Conservation (phyloP, 495 filamentous ascomycete genomes). For the Trypethelium eluteriae region DNA sequence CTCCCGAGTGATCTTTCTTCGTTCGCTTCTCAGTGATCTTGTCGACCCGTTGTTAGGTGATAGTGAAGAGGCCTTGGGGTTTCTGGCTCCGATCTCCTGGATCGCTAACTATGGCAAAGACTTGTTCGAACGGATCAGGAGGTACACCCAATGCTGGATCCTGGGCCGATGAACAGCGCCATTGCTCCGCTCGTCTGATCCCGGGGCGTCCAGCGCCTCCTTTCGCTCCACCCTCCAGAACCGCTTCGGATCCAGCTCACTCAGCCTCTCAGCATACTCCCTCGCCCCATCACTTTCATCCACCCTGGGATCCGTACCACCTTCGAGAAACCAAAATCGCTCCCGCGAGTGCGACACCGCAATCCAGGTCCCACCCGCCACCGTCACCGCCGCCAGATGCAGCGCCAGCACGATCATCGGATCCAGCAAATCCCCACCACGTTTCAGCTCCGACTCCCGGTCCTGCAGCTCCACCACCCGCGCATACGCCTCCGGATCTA, state of each 20-base stretch:
- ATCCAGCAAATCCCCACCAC: background rate
- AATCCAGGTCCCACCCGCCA: conserved; percentile 24
- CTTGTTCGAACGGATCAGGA: conserved; percentile 9
- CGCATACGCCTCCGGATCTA: background rate
- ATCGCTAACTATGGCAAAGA: background rate
- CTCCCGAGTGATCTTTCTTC: background rate
- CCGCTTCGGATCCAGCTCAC: conserved; percentile 16
- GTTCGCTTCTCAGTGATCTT: background rate
- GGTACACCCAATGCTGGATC: conserved; percentile 28
- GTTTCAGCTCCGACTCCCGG: background rate
- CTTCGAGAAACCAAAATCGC: conserved; percentile 25
- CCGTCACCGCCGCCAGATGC: conserved; percentile 24
- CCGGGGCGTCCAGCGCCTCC: conserved; percentile 23
- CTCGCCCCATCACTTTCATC: no score
- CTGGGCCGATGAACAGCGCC: conserved; percentile 18
- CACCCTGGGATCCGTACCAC: no score
- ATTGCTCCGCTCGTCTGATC: background rate
- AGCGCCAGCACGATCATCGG: conserved; percentile 11
- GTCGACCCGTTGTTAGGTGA: background rate
- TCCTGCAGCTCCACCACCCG: background rate
- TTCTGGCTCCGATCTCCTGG: background rate
- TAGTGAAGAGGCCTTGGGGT: background rate
- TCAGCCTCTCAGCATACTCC: background rate
- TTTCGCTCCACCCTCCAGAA: conserved; percentile 24
- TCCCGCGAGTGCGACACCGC: conserved; percentile 23